Conservation (phyloP, 1,284 basidiomycete genomes). For the Fomitopsis betulina region DNA sequence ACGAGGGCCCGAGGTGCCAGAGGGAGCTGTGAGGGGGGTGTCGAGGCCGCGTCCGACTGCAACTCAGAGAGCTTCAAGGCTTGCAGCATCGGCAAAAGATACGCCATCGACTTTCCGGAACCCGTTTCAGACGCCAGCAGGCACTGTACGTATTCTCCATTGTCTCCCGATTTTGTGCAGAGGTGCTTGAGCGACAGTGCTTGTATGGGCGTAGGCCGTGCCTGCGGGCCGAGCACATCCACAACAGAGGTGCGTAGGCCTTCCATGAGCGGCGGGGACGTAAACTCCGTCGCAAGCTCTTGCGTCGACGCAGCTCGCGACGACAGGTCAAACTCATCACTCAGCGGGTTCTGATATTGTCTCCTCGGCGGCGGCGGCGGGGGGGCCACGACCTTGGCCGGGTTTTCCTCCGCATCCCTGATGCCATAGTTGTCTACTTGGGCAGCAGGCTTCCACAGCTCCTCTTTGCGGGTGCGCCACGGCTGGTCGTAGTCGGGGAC, state of each 20-base stretch:
- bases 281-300: constrained; percentile 36
- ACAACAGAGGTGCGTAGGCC: constrained; percentile 54
- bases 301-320: constrained; percentile 19
- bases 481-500: constrained; percentile 4
- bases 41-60: constrained; percentile 1
- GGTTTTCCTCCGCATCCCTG: neutral
- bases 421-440: neutral
- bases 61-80: constrained; percentile 62
- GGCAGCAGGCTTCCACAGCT: neutral
- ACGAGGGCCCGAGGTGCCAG: constrained; percentile 57
- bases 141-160: constrained; percentile 43
- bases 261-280: constrained; percentile 63
- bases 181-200: constrained; percentile 60
- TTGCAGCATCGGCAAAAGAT: constrained; percentile 79
- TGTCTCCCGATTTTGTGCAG: constrained; percentile 27
- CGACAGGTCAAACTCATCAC: constrained; percentile 37
- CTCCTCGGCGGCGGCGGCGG: constrained; percentile 6
- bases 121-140: constrained; percentile 86
- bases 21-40: neutral
- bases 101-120: constrained; percentile 88
- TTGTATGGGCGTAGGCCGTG: constrained; percentile 72
- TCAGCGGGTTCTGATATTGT: constrained; percentile 27
- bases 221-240: constrained; percentile 49
- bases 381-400: neutral
- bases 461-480: constrained; percentile 1